Conservation (phyloP, 768 basidiomycete genomes). For the Termitomyces sp. region DNA sequence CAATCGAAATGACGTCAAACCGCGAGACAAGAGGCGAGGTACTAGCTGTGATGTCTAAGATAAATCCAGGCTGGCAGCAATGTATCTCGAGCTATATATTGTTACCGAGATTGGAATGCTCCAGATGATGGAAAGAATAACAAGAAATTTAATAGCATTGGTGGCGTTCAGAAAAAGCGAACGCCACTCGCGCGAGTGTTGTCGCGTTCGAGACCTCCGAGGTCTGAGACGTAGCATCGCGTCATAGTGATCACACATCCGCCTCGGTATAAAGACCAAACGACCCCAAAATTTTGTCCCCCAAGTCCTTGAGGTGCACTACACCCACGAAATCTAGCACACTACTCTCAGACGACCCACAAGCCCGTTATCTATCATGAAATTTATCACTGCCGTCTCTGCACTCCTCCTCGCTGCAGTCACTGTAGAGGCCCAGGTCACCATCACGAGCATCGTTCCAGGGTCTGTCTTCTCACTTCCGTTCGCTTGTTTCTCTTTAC, state of each 20-base stretch:
- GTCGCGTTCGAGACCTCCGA: constrained; percentile 1
- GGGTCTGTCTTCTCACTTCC: constrained; percentile 2
- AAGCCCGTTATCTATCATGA: background rate
- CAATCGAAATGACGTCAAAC: constrained; percentile 2
- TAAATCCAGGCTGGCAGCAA: background rate
- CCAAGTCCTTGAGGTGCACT: constrained; percentile 3
- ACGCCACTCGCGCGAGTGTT: background rate
- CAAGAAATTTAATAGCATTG: no score
- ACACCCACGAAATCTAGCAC: background rate
- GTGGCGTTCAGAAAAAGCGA: background rate
- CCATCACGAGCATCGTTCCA: constrained; percentile 10
- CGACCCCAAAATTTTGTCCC: background rate
- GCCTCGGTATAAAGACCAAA: constrained; percentile 5
- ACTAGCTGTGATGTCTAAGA: background rate
- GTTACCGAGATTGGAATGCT: background rate
- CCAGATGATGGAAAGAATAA: background rate
- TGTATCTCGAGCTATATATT: background rate
- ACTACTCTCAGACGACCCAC: background rate
- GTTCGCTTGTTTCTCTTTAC: background rate
- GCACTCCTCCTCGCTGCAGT: constrained; percentile 4
- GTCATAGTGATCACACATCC: constrained; percentile 8
- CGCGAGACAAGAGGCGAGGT: background rate
- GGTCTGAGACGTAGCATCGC: constrained; percentile 3
- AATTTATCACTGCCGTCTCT: background rate
- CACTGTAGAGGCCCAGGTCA: constrained; percentile 9